Base-by-base conservation (phyloP, 345 rosid genomes). In the Diplotaxis tenuifolia region DNA sequence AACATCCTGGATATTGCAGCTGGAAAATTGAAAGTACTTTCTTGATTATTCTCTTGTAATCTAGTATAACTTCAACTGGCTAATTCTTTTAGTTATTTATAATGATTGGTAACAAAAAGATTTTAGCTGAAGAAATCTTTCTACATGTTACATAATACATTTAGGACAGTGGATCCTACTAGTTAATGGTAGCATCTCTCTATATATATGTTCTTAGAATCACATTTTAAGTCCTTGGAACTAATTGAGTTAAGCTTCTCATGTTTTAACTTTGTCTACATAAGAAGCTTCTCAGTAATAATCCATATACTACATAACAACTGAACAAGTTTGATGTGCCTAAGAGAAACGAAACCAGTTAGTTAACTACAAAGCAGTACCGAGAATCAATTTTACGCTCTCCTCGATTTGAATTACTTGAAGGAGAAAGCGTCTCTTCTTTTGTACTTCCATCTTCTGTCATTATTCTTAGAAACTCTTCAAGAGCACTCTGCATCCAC, bases 401-500 rank as follows among this genome's bases (percentile, higher is more conserved):
- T 25, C 52, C 79, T 31, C 40, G 25, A 28, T 52, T 75, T 18
- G 78, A 32, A 49, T 52, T 61, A 63, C 20, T 20, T 9, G 74
- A 61, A 61, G 67, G 25, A 8, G 81, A 20, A 6, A 80, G 38
- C 1, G 74, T 10, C 27, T 81, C 84, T 61, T 75, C 69, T 61
- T 75, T n/a, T 27, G 23, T 32, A 10, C 74, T 14, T 58, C 28
- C 36, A 19, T 76, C 71, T 64, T 76, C 76, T 7, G 38, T 54
- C 68, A 84, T 68, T 22, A 73, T 78, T 73, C 40, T 71, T 27
- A 85, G 31, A 61, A 93, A 86, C 53, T 66, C 84, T 57, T 82
- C 78, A 28, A 93, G 74, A 5, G 98, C 97, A 38, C 62, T 79
- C 15, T 83, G 80, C 98, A 93, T 93, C 98, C 97, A 90, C 9